These are phyloP conservation scores for Solanum hybrid DNA, from an alignment of 305 asterid species.

Conservation along the genomic window DNA sequence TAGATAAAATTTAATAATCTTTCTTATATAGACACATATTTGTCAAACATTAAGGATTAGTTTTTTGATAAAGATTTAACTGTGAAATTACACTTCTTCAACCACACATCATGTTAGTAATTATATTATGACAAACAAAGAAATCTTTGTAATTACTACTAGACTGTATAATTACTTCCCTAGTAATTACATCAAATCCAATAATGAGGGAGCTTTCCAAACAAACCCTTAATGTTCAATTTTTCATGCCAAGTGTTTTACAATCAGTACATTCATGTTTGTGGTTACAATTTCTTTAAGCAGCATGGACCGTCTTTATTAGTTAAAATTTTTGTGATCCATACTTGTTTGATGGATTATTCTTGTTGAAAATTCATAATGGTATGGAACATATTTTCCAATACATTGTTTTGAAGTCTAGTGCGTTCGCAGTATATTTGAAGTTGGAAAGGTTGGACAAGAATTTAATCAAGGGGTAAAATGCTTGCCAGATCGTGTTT, in stretches of 20 bases:
- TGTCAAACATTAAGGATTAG: not conserved
- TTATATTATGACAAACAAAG: not conserved
- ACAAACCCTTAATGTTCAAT: not conserved
- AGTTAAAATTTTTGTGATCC: not conserved
- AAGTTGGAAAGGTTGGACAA: constrained; percentile 39
- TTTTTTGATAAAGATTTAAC: not conserved
- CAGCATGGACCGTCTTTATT: not conserved
- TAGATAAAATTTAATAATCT: not conserved
- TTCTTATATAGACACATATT: not conserved
- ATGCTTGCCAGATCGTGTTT: constrained; percentile 32
- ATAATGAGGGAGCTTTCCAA: not conserved
- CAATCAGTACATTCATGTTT: not conserved
- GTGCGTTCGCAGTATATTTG: constrained; percentile 39
- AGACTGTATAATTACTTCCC: not conserved
- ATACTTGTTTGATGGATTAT: not conserved
- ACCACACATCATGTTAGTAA: not conserved
- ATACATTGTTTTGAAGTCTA: constrained; percentile 17
- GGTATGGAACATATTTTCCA: not conserved
- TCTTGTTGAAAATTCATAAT: not conserved
- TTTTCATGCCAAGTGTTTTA: not conserved
- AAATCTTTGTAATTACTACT: not conserved
- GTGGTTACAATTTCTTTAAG: not conserved
- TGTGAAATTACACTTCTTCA: not conserved
- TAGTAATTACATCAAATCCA: not conserved
- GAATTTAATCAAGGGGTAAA: constrained; percentile 24